Evolutionary conservation across 352 stramenopile species (phyloP).

Genomic region (Globisporangium spiculum): DNA sequence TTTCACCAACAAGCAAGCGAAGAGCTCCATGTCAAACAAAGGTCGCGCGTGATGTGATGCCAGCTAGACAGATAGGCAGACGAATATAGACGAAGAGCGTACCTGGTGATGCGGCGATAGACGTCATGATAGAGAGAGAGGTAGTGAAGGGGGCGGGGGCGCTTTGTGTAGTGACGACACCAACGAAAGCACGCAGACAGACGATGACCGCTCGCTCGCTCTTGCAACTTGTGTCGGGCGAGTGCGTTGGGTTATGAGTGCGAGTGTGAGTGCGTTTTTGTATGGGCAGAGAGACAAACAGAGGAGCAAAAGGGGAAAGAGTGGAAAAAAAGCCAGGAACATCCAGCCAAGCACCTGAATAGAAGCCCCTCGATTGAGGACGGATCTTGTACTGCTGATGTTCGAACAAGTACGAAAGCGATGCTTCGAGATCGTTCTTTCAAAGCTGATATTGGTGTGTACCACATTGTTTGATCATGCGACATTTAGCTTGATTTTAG

Average conservation of each 20-base stretch:
- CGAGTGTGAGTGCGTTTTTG: background rate
- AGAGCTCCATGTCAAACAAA: background rate
- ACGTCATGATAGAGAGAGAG: conserved; percentile 38
- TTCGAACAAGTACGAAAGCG: background rate
- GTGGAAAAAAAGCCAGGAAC: background rate
- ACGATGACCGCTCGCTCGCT: background rate
- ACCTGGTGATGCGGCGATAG: conserved; percentile 69
- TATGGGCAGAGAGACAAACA: background rate
- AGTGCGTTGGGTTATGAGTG: background rate
- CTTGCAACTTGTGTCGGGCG: background rate
- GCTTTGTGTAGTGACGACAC: background rate
- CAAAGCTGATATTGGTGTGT: background rate
- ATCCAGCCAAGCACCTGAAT: background rate
- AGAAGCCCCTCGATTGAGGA: background rate
- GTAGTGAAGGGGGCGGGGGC: background rate
- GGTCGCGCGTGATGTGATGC: background rate
- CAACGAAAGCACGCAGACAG: background rate
- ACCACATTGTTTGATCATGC: no score
- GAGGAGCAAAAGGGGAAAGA: background rate
- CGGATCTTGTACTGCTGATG: background rate
- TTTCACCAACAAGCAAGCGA: no score
- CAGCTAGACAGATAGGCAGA: background rate
- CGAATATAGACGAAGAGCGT: background rate
- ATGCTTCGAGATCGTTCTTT: background rate
- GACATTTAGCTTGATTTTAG: no score